A percentile compares a stretch with the other conserved stretches of the same genome.
phyloP scores from a whole-genome alignment of 2,329 filamentous ascomycete genomes.

The Colletotrichum trifolii region DNA sequence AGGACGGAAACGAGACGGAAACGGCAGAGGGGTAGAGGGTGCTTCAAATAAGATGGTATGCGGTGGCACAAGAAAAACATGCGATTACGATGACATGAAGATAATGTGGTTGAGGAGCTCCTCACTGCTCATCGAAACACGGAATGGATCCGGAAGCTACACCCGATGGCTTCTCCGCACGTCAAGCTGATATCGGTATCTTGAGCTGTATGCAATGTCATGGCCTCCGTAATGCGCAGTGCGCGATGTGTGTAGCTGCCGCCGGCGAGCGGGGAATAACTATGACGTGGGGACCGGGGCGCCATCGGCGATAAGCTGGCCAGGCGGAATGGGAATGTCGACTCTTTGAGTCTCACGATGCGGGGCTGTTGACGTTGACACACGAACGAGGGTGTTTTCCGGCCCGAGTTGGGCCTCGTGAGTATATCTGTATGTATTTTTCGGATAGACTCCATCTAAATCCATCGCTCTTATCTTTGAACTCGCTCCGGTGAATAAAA shows the following conservation, averaged over 20 bases:
- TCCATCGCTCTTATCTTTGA: too few species aligned
- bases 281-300: conserved; percentile 25
- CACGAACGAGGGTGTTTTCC: too few species aligned
- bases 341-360: not conserved
- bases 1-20: not conserved
- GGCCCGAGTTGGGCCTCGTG: too few species aligned
- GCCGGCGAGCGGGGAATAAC: conserved; percentile 12
- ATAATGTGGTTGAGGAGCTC: not conserved
- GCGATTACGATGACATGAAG: not conserved
- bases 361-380: conserved; percentile 8
- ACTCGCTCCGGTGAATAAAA: too few species aligned
- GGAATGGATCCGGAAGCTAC: conserved; percentile 5
- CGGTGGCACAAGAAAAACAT: not conserved
- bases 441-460: too few species aligned
- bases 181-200: not conserved
- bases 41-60: too few species aligned
- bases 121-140: conserved; percentile 1
- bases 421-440: too few species aligned
- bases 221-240: too few species aligned
- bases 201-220: too few species aligned
- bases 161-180: conserved; percentile 25
- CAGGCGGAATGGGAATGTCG: too few species aligned
- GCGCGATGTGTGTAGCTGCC: not conserved
- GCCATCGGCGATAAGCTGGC: conserved; percentile 25
- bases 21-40: not conserved